These are phyloP conservation scores for Naganishia onofrii DNA, from an alignment of 768 basidiomycete species.

Conservation along the genomic window DNA sequence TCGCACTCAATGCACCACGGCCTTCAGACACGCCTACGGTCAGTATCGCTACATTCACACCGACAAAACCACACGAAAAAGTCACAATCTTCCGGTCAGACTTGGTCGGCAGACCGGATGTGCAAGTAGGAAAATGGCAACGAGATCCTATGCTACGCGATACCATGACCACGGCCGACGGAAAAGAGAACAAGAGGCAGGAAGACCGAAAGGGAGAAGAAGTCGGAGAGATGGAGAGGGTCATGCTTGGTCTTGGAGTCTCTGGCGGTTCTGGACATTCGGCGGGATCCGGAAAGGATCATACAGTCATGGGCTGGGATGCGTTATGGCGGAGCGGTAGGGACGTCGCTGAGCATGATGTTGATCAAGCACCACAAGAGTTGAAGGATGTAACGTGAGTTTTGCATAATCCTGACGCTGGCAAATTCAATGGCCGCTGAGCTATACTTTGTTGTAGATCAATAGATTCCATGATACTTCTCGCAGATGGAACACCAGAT, in stretches of 20 bases:
- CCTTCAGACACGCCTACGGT: conserved; percentile 1
- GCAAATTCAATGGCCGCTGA: neutral
- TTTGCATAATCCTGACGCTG: neutral
- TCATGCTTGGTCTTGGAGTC: conserved; percentile 13
- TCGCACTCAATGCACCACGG: conserved; percentile 14
- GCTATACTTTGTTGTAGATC: neutral
- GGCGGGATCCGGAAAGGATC: conserved; percentile 8
- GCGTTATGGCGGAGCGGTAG: conserved; percentile 24
- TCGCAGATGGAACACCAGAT: conserved; percentile 21
- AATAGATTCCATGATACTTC: conserved; percentile 10
- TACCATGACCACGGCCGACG: conserved; percentile 10
- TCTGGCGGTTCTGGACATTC: conserved; percentile 11
- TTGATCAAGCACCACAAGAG: neutral
- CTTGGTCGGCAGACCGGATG: conserved; percentile 20
- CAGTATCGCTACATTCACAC: conserved; percentile 30
- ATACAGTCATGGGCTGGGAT: conserved; percentile 28
- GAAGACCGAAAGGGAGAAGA: conserved; percentile 29
- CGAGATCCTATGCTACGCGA: conserved; percentile 8
- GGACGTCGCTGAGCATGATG: conserved; percentile 6
- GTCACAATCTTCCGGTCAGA: conserved; percentile 26
- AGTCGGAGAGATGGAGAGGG: conserved; percentile 28
- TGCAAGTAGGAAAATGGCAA: conserved; percentile 27
- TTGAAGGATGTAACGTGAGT: conserved; percentile 24
- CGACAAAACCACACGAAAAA: conserved; percentile 8
- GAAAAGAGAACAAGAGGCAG: conserved; percentile 2